These are phyloP conservation scores for Aspergillus sp. DNA, from an alignment of 2,329 filamentous ascomycete species.

Conservation along the genomic window DNA sequence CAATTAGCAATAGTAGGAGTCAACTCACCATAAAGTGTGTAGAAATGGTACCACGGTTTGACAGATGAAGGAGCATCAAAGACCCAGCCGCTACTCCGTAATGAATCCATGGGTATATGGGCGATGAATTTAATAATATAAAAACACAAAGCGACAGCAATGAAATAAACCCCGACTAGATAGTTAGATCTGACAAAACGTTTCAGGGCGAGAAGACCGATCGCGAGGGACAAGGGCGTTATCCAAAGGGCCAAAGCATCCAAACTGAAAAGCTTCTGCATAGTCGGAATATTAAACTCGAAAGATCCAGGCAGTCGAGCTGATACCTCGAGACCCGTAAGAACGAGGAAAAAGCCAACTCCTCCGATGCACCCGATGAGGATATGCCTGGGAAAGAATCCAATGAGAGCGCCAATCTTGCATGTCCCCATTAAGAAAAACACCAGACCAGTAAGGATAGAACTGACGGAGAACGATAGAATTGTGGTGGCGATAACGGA, in stretches of 20 bases:
- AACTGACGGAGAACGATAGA: conserved; percentile 84
- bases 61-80: conserved; percentile 81
- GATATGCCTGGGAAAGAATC: conserved; percentile 95
- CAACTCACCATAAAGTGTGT: conserved; percentile 84
- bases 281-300: conserved; percentile 74
- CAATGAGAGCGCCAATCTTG: conserved; percentile 86
- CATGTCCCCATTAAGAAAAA: conserved; percentile 90
- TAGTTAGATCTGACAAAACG: conserved; percentile 77
- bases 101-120: conserved; percentile 62
- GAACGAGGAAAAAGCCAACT: conserved; percentile 90
- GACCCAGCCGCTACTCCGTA: conserved; percentile 81
- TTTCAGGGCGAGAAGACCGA: conserved; percentile 74
- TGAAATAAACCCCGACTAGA: conserved; percentile 82
- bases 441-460: conserved; percentile 83
- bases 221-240: conserved; percentile 72
- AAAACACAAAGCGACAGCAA: conserved; percentile 68
- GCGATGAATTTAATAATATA: conserved; percentile 52
- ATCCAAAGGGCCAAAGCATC: conserved; percentile 82
- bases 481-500: conserved; percentile 94
- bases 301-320: conserved; percentile 83
- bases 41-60: conserved; percentile 97
- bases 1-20: neutral
- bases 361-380: conserved; percentile 96
- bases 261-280: conserved; percentile 69
- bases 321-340: conserved; percentile 91